Evolutionary conservation across 768 basidiomycete species (phyloP).

Genomic region (Suillus sp.): DNA sequence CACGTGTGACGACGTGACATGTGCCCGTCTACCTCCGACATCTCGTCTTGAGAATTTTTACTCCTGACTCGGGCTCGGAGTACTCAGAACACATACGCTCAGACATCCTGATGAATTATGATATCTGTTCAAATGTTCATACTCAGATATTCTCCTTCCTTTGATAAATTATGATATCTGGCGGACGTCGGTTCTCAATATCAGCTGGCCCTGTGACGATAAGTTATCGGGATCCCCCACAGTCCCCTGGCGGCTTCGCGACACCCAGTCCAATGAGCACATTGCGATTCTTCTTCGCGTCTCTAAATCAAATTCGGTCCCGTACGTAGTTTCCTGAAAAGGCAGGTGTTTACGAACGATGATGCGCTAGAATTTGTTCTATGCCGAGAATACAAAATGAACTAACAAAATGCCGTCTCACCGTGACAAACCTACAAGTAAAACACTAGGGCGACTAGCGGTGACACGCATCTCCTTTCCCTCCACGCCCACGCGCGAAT

Average conservation of each 20-base stretch:
- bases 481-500: constrained; percentile 12
- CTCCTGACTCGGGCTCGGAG: not conserved
- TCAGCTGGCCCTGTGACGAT: too few species aligned
- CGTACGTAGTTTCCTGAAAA: constrained; percentile 21
- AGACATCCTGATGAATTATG: not conserved
- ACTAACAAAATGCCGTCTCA: not conserved
- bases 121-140: not conserved
- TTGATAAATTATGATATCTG: too few species aligned
- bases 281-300: not conserved
- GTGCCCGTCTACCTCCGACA: constrained; percentile 18
- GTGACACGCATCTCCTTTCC: constrained; percentile 8
- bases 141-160: too few species aligned
- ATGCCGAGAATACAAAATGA: constrained; percentile 19
- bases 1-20: constrained; percentile 27
- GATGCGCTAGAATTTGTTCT: constrained; percentile 18
- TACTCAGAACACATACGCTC: not conserved
- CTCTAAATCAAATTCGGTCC: constrained; percentile 1
- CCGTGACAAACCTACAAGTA: not conserved
- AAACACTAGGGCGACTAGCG: constrained; percentile 1
- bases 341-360: constrained; percentile 37
- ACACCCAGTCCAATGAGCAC: not conserved
- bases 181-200: too few species aligned
- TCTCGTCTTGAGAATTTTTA: not conserved
- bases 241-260: too few species aligned
- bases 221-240: not conserved